A percentile compares a stretch with the other conserved stretches of the same genome.
These are phyloP conservation scores for Micractinium conductrix DNA, from an alignment of 139 green algal genomes.

Conservation along the genomic window DNA sequence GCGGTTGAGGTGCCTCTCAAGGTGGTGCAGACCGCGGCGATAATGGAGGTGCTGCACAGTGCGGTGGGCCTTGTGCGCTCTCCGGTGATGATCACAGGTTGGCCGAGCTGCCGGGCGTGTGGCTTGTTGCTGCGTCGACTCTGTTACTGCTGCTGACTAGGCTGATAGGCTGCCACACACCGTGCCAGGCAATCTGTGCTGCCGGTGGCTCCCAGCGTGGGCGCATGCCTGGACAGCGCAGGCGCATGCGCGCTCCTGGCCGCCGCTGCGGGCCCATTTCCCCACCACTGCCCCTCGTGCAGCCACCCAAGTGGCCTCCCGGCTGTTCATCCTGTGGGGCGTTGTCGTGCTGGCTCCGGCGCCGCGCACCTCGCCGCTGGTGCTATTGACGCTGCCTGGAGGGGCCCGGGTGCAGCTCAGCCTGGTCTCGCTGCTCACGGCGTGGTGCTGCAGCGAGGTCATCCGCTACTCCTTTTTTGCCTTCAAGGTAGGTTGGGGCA, in stretches of 20 bases:
- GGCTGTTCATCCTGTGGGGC: constrained; percentile 89
- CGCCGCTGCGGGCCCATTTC: background rate
- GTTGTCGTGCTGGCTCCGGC: constrained; percentile 71
- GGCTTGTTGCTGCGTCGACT: background rate
- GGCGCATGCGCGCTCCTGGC: no score
- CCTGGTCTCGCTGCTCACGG: constrained; percentile 78
- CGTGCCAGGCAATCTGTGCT: no score
- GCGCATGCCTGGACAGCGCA: no score
- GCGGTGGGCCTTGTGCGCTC: constrained; percentile 81
- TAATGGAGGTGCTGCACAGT: constrained; percentile 89
- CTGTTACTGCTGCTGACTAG: background rate
- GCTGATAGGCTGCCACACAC: no score
- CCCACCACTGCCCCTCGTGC: constrained; percentile 6
- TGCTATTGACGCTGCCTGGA: constrained; percentile 32
- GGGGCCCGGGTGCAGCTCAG: constrained; percentile 58
- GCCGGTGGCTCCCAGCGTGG: no score
- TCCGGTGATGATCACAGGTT: constrained; percentile 82
- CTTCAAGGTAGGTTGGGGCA: constrained; percentile 67
- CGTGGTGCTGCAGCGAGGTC: constrained; percentile 90
- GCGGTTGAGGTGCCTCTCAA: constrained; percentile 78
- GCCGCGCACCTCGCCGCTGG: constrained; percentile 25
- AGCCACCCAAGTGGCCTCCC: constrained; percentile 88
- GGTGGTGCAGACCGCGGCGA: constrained; percentile 82
- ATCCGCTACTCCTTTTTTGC: constrained; percentile 94
- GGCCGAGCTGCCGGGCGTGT: background rate